phyloP scores from a whole-genome alignment of 257 asterid species.

The Jasminum sambac region DNA sequence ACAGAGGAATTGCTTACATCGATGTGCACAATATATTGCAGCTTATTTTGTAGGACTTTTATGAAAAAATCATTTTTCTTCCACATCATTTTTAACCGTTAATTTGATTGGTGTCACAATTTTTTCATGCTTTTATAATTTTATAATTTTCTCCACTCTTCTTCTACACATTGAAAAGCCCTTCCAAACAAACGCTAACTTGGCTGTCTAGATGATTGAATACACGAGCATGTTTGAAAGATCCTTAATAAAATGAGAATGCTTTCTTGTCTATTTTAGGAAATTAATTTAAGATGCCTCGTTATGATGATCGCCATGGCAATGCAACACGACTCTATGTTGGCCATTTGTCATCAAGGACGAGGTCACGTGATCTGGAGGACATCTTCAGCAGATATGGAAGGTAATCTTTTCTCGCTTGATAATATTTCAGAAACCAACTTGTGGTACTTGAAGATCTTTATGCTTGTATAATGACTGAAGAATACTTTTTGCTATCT shows the following conservation, averaged over 20 bases:
- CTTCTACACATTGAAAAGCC: no score
- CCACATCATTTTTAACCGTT: no score
- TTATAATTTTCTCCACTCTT: no score
- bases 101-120: no score
- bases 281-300: constrained; percentile 40
- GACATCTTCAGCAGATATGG: constrained; percentile 60
- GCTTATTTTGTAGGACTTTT: no score
- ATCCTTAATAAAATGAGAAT: background rate
- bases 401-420: constrained; percentile 35
- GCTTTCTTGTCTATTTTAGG: constrained; percentile 21
- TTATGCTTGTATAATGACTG: background rate
- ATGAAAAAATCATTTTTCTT: no score
- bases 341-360: constrained; percentile 57
- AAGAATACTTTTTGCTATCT: background rate
- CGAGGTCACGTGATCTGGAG: constrained; percentile 59
- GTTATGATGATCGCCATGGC: constrained; percentile 56
- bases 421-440: background rate
- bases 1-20: background rate
- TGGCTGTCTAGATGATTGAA: background rate
- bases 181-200: background rate
- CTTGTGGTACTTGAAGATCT: background rate
- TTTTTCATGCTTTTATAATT: no score
- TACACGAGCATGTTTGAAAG: background rate
- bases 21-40: background rate
- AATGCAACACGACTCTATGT: constrained; percentile 50